Conservation (phyloP, 345 rosid species). For the Acer saccharum region DNA sequence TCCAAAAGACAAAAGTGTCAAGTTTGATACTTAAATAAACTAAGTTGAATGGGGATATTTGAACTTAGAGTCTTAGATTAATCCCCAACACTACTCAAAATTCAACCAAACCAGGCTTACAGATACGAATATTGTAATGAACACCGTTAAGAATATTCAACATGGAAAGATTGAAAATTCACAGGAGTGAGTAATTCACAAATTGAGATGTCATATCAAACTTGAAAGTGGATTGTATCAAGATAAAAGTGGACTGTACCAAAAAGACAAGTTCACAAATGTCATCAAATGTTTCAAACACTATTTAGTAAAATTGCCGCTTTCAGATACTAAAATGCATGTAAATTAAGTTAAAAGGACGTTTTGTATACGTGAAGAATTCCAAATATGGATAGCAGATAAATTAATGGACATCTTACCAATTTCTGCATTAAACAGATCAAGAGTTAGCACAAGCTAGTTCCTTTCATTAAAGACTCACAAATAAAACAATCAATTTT, state of each 20-base stretch:
- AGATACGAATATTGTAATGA: neutral
- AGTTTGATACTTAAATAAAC: neutral
- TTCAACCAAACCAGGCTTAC: constrained; percentile 3
- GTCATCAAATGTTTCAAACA: neutral
- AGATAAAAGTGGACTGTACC: neutral
- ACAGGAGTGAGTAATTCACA: neutral
- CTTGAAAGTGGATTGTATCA: neutral
- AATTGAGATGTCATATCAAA: neutral
- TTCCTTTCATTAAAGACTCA: neutral
- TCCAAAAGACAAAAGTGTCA: neutral
- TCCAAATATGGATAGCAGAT: neutral
- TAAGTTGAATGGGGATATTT: neutral
- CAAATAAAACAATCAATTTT: neutral
- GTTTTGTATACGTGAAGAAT: neutral
- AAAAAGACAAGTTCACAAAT: neutral
- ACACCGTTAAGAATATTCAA: neutral
- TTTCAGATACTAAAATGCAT: neutral
- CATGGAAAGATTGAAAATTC: neutral
- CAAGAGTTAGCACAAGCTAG: neutral
- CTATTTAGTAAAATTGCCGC: neutral
- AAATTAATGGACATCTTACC: neutral
- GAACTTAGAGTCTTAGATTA: neutral
- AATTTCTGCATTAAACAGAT: neutral
- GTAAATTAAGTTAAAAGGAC: constrained; percentile 1
- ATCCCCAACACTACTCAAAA: neutral